Base-by-base conservation (phyloP, 2,329 filamentous ascomycete species). In the Beauveria caledonica region DNA sequence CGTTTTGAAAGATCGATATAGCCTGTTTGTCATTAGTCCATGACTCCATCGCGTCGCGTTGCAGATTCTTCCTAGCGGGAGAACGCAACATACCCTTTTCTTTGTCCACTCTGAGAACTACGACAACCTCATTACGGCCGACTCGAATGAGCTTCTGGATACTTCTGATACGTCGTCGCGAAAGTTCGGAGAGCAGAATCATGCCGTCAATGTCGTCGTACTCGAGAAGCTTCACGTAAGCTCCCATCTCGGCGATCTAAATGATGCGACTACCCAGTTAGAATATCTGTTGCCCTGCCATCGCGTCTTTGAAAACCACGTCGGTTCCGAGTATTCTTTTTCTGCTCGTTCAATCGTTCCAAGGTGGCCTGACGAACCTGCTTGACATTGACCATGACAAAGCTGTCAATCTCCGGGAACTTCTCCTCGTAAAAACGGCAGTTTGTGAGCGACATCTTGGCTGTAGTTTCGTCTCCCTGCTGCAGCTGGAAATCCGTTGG, bases 161-260 rank as follows among this genome's bases (percentile, higher is more conserved):
- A 83, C 87, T 92, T 81, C 94, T 83, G 72, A 99, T 99, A 88
- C 94, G 94, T 85, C 94, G 86, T 82, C 94, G 87, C 62, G 95
- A 99, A 65, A 99, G 85, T 78, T 99, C 94, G 70, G 91, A 96
- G 66, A 99, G 90, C 67, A 99, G 81, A 71, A 99, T 99, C 95
- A 99, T 99, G 85, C 94, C 94, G 74, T 99, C 95, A 71, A 99
- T 99, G 80, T 97, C 97, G 78, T 99, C 94, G 79, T 99, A 99
- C 80, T 99, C 94, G 69, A 99, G 88, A 60, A 99, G 87, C 80
- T 99, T 99, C 72, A 99, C 95, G 76, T 99, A 99, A 70, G 95
- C 94, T 76, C 94, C 94, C 95, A 99, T 99, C 78, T 99, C 95
- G 76, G 94, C 94, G 74, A 99, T 99, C 89, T 94, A 68, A 54